phyloP scores from a whole-genome alignment of 2,329 filamentous ascomycete species.

The Fusarium denticulatum region DNA sequence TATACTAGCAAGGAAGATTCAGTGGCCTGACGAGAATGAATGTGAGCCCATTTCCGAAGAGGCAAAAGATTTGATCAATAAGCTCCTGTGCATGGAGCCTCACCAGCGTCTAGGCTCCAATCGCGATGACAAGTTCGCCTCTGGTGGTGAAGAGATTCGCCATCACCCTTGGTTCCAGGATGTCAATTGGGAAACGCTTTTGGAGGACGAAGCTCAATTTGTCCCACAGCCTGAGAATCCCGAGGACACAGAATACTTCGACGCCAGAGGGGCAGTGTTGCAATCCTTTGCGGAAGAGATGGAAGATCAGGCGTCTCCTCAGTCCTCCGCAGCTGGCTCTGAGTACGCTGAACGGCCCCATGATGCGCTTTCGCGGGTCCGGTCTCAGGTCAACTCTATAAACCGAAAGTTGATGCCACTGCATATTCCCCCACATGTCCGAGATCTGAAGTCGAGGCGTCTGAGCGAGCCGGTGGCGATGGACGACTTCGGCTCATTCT shows the following conservation, averaged over 20 bases:
- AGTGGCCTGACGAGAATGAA: slow-evolving; percentile 88
- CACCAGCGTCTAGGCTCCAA: slow-evolving; percentile 86
- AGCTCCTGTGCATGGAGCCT: slow-evolving; percentile 85
- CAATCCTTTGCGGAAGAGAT: slow-evolving; percentile 94
- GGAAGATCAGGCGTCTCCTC: slow-evolving; percentile 85
- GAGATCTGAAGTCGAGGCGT: slow-evolving; percentile 86
- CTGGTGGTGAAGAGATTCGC: slow-evolving; percentile 90
- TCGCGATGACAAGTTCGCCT: slow-evolving; percentile 80
- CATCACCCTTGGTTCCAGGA: slow-evolving; percentile 88
- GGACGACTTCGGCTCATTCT: slow-evolving; percentile 96
- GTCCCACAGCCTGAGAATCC: slow-evolving; percentile 92
- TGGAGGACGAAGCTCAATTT: slow-evolving; percentile 97
- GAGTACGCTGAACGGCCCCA: slow-evolving; percentile 92
- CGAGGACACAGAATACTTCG: slow-evolving; percentile 98
- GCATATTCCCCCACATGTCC: slow-evolving; percentile 95
- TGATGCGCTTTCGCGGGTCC: slow-evolving; percentile 89
- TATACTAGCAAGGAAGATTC: slow-evolving; percentile 87
- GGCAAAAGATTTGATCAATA: slow-evolving; percentile 94
- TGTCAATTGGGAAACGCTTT: slow-evolving; percentile 86
- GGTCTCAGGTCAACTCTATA: slow-evolving; percentile 83
- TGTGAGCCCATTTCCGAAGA: slow-evolving; percentile 80
- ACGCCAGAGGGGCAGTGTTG: slow-evolving; percentile 87
- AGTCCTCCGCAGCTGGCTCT: slow-evolving; percentile 72
- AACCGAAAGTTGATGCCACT: slow-evolving; percentile 95
- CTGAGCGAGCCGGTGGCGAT: slow-evolving; percentile 88